These are phyloP conservation scores for Phaffia rhodozyma DNA, from an alignment of 1,284 basidiomycete genomes.

Conservation along the genomic window DNA sequence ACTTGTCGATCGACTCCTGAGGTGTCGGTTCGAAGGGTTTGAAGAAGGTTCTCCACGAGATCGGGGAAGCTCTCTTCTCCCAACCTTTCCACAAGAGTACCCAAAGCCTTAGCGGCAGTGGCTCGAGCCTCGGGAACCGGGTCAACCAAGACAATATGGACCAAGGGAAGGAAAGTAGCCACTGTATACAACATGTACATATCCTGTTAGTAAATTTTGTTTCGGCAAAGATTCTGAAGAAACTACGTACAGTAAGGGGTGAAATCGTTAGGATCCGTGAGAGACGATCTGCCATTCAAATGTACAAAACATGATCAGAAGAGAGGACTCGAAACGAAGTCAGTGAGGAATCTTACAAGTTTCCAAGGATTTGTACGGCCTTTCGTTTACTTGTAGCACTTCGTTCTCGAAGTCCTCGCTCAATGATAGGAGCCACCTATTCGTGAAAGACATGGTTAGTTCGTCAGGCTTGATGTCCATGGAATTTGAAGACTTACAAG, in stretches of 20 bases:
- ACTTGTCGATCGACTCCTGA: conserved; percentile 86
- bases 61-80: conserved; percentile 95
- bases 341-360: conserved; percentile 41
- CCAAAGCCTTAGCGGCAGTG: conserved; percentile 94
- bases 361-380: conserved; percentile 93
- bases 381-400: conserved; percentile 90
- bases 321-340: background rate
- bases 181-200: conserved; percentile 31
- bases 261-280: conserved; percentile 93
- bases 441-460: background rate
- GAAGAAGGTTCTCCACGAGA: conserved; percentile 77
- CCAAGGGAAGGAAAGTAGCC: conserved; percentile 71
- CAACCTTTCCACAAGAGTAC: conserved; percentile 88
- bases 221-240: background rate
- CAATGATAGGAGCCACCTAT: conserved; percentile 88
- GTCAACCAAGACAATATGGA: conserved; percentile 83
- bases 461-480: background rate
- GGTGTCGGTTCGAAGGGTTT: conserved; percentile 82
- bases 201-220: background rate
- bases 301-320: background rate
- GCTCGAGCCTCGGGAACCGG: conserved; percentile 95
- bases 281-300: conserved; percentile 44
- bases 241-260: conserved; percentile 60
- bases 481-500: conserved; percentile 45
- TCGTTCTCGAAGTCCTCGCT: conserved; percentile 82